A percentile compares a stretch with the other conserved stretches of the same genome.
phyloP scores from a whole-genome alignment of 2,329 filamentous ascomycete genomes.

The Rachicladosporium sp. region DNA sequence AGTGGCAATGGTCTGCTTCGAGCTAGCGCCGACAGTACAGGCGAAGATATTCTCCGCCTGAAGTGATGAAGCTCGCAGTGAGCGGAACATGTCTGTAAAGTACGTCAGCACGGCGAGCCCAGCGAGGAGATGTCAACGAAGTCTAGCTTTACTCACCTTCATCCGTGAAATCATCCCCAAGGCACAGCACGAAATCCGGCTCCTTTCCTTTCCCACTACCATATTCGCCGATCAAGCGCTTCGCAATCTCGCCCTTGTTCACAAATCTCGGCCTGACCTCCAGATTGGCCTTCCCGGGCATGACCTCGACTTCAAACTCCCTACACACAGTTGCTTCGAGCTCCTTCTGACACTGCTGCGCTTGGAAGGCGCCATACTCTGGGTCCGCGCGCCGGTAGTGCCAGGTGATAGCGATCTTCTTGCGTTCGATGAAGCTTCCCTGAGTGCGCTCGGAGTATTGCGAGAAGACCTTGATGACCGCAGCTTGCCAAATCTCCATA shows the following conservation, averaged over 20 bases:
- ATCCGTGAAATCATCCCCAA: slow-evolving; percentile 93
- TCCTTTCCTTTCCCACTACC: slow-evolving; percentile 42
- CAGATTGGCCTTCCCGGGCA: slow-evolving; percentile 91
- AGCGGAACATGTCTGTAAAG: slow-evolving; percentile 63
- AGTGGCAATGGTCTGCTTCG: slow-evolving; percentile 78
- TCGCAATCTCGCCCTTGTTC: slow-evolving; percentile 94
- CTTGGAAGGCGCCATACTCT: slow-evolving; percentile 68
- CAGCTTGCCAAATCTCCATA: slow-evolving; percentile 75
- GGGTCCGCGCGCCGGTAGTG: slow-evolving; percentile 89
- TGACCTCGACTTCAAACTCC: slow-evolving; percentile 86
- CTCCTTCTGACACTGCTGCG: slow-evolving; percentile 67
- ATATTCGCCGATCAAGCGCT: slow-evolving; percentile 67
- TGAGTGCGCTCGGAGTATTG: slow-evolving; percentile 78
- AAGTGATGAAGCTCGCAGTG: slow-evolving; percentile 49
- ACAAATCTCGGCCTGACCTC: slow-evolving; percentile 95
- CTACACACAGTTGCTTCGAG: slow-evolving; percentile 67
- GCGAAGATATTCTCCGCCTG: slow-evolving; percentile 64
- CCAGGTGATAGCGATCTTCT: slow-evolving; percentile 91
- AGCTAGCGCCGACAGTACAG: slow-evolving; percentile 81
- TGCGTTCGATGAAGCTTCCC: slow-evolving; percentile 89
- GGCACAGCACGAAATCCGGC: slow-evolving; percentile 77
- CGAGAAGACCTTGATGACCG: slow-evolving; percentile 74
- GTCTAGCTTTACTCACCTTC: slow-evolving; percentile 52
- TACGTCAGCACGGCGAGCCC: not conserved
- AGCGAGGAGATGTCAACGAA: too few relatives aligned